Evolutionary conservation across 495 filamentous ascomycete species (phyloP), one percentile per base, ranked within the genome.

Genomic region (Xylaria bambusicola): DNA sequence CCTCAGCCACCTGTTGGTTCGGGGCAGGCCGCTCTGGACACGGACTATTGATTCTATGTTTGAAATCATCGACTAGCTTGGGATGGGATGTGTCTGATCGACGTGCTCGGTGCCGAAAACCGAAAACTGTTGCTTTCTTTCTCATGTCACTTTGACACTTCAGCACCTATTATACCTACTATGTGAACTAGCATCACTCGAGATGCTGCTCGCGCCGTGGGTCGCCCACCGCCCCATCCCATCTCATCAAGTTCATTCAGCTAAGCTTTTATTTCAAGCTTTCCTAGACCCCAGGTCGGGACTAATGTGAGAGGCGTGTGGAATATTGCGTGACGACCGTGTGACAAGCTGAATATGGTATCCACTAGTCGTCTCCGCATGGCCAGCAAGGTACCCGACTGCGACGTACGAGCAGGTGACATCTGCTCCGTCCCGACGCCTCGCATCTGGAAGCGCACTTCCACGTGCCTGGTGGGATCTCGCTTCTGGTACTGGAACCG

Each of bases 331-430:
- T 35, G 35, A 20, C 23, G 35, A 20, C n/a, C 27, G n/a, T 40
- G 50, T 38, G 48, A 15, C 31, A 26, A 46, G 17, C n/a, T 31
- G 21, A 49, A 57, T 27, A 18, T 26, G 33, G 44, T 20, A 49
- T 38, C 15, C 17, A 24, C 17, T 23, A 42, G 12, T 31, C 17
- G 36, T 38, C 13, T 13, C 36, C 5, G 3, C 13, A 3, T 15
- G 24, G 46, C 23, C 27, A 50, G 27, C 55, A 42, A 31, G 46
- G 46, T 49, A 2, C 46, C 10, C 13, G 18, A 18, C 23, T 36
- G 36, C 26, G 27, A 18, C 26, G 44, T 54, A 13, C 41, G 6
- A 6, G 3, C 24, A 20, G 40, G 52, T 33, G 26, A 45, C n/a
- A 31, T 42, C 17, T 42, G n/a, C 23, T 36, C n/a, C 15, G 17